These are phyloP conservation scores for Calonectria multiphialidica DNA, from an alignment of 2,329 filamentous ascomycete genomes.

Conservation along the genomic window DNA sequence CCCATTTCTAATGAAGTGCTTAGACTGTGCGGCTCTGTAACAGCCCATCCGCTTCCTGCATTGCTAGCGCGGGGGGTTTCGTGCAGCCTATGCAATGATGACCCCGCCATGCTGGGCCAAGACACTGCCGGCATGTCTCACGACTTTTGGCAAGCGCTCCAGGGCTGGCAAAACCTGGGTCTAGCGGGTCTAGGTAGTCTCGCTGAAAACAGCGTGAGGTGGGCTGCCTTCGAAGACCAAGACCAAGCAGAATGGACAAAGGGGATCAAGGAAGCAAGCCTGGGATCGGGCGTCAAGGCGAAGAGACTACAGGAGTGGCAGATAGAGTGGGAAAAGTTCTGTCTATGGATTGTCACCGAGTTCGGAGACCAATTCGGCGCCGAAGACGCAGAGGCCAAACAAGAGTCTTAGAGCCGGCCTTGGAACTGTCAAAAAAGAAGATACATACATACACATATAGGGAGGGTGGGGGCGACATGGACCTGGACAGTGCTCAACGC, in stretches of 20 bases:
- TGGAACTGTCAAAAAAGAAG: not conserved
- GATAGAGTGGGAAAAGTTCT: constrained; percentile 88
- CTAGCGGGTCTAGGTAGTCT: constrained; percentile 87
- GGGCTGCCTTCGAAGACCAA: constrained; percentile 90
- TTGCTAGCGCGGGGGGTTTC: constrained; percentile 87
- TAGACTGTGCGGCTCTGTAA: constrained; percentile 80
- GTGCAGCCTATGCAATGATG: constrained; percentile 89
- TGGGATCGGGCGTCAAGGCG: constrained; percentile 79
- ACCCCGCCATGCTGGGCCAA: constrained; percentile 89
- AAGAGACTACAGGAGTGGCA: constrained; percentile 82
- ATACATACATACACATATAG: not conserved
- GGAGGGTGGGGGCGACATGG: not conserved
- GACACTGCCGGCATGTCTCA: constrained; percentile 86
- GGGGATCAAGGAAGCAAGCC: constrained; percentile 79
- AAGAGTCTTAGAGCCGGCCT: not conserved
- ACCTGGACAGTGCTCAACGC: constrained; percentile 16
- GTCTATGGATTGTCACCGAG: constrained; percentile 88
- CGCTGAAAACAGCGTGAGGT: constrained; percentile 92
- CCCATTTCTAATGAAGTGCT: constrained; percentile 93
- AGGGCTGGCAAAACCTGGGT: constrained; percentile 92
- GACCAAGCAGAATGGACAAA: constrained; percentile 76
- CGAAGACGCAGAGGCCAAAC: constrained; percentile 23
- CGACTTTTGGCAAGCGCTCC: constrained; percentile 94
- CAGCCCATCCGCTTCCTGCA: constrained; percentile 84
- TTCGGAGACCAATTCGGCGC: constrained; percentile 73